Base-by-base conservation (phyloP, 129 eudicot genomes). In the Flaveria sonorensis region DNA sequence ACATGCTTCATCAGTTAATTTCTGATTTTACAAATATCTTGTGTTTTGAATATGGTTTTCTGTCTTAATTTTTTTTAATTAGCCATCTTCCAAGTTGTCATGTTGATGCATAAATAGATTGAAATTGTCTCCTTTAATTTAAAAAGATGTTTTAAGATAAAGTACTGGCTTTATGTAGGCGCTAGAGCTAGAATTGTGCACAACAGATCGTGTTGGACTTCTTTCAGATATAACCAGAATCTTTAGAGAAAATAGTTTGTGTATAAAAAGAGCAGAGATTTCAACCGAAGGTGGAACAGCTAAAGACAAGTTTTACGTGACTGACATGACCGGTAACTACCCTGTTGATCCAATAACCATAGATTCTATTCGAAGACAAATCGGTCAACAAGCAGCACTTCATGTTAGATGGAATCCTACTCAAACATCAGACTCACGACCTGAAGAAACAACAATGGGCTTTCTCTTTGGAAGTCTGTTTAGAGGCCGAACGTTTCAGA, bases 221-320 rank as follows among this genome's bases (percentile, higher is more conserved):
- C 83, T 93, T 43, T 90, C 98, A 4, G 98, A 93, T 68, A 90
- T 93, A 73, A 93, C 98, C n/a, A 86, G 98, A 77, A 66, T 91
- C 57, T 90, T 93, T 75, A 84, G 98, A 78, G 98, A 93, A 74
- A 88, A 93, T 64, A 84, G 97, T 68, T 75, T 93, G 69, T 83
- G 88, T 68, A 89, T 93, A 42, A 86, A 83, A 89, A 79, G 98
- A 79, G 98, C 98, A 15, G 96, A 90, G 82, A 91, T 93, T 16
- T 87, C 96, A 72, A 93, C 98, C 2, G 55, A 86, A 79, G 80
- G 84, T 28, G 98, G 97, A 66, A 87, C 81, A 83, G 98, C 88
- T 10, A 83, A 80, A 67, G 93, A 90, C 82, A 93, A 83, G 3
- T 93, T 93, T 72, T 87, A 87, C 51, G 98, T 93, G 20, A 93